Evolutionary conservation across 2,329 filamentous ascomycete genomes (phyloP).

Genomic region (Tolypocladium ophioglossoides): DNA sequence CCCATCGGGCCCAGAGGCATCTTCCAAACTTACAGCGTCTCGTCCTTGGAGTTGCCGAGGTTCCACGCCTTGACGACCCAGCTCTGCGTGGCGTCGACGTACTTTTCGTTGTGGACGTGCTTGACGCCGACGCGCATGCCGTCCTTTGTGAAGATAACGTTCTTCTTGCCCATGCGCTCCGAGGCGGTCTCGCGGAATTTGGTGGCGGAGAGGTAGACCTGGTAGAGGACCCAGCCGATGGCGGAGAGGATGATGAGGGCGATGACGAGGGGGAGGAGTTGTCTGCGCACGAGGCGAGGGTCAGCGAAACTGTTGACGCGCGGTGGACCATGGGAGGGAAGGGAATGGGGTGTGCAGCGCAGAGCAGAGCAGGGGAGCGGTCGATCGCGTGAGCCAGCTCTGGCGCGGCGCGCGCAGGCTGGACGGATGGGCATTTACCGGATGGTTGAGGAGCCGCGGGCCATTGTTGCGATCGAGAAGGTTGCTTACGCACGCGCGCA

Average conservation of each 20-base stretch:
- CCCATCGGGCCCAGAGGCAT: neutral
- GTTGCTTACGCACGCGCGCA: neutral
- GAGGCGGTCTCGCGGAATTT: slow-evolving; percentile 56
- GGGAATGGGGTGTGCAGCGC: neutral
- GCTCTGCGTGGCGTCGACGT: slow-evolving; percentile 64
- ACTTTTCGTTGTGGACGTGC: slow-evolving; percentile 56
- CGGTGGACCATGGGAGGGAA: neutral
- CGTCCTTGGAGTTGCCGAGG: slow-evolving; percentile 25
- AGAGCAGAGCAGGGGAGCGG: neutral
- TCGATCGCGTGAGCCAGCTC: neutral
- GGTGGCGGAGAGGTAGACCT: slow-evolving; percentile 57
- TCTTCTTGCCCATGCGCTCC: slow-evolving; percentile 63
- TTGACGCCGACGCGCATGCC: slow-evolving; percentile 63
- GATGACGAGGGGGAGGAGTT: slow-evolving; percentile 57
- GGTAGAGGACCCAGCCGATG: slow-evolving; percentile 59
- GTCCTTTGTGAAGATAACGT: slow-evolving; percentile 66
- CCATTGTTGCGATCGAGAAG: neutral
- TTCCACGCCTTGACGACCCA: slow-evolving; percentile 59
- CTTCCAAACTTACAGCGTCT: slow-evolving; percentile 9
- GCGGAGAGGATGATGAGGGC: slow-evolving; percentile 43
- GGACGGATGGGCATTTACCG: slow-evolving; percentile 1
- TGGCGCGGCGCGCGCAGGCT: neutral
- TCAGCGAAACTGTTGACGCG: neutral
- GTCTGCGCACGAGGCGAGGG: slow-evolving; percentile 22
- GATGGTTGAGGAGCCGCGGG: slow-evolving; percentile 4